Conservation (phyloP, 2,329 filamentous ascomycete species). For the Bisporella sp. region DNA sequence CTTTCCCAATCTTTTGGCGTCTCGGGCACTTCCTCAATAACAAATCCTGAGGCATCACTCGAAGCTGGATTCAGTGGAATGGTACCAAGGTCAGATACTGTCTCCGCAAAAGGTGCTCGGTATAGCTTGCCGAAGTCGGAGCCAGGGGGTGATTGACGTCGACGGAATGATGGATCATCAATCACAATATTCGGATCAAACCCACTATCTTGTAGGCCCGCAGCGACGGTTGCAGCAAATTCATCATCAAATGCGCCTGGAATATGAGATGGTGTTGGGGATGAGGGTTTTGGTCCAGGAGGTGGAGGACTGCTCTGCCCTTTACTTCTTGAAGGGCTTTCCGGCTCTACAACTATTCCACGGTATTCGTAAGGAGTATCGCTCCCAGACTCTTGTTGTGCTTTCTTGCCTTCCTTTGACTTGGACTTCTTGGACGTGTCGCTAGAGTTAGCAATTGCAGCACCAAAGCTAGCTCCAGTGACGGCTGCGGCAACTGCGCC, state of each 20-base stretch:
- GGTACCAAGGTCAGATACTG: slow-evolving; percentile 35
- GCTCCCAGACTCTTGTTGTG: neutral
- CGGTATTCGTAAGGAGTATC: slow-evolving; percentile 20
- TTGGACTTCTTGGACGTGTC: slow-evolving; percentile 15
- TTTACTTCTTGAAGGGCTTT: slow-evolving; percentile 8
- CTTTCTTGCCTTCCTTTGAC: slow-evolving; percentile 10
- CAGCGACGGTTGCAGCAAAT: slow-evolving; percentile 63
- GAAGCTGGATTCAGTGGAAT: slow-evolving; percentile 8
- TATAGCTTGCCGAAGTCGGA: slow-evolving; percentile 46
- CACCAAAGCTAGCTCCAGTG: slow-evolving; percentile 32
- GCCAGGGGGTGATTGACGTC: slow-evolving; percentile 56
- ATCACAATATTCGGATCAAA: slow-evolving; percentile 67
- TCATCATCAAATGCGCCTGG: slow-evolving; percentile 65
- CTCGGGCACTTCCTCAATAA: slow-evolving; percentile 40
- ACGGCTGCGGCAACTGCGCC: slow-evolving; percentile 45
- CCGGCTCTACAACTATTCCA: slow-evolving; percentile 18
- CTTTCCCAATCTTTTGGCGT: slow-evolving; percentile 33
- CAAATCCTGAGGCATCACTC: slow-evolving; percentile 31
- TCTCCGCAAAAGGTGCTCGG: slow-evolving; percentile 42
- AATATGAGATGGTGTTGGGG: slow-evolving; percentile 37
- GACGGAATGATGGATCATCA: slow-evolving; percentile 55
- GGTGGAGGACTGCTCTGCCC: slow-evolving; percentile 36
- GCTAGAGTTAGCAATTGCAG: slow-evolving; percentile 18
- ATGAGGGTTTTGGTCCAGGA: slow-evolving; percentile 50
- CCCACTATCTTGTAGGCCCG: slow-evolving; percentile 60